Base-by-base conservation (phyloP, 306 rosid genomes). In the Cucurbita ficifolia region DNA sequence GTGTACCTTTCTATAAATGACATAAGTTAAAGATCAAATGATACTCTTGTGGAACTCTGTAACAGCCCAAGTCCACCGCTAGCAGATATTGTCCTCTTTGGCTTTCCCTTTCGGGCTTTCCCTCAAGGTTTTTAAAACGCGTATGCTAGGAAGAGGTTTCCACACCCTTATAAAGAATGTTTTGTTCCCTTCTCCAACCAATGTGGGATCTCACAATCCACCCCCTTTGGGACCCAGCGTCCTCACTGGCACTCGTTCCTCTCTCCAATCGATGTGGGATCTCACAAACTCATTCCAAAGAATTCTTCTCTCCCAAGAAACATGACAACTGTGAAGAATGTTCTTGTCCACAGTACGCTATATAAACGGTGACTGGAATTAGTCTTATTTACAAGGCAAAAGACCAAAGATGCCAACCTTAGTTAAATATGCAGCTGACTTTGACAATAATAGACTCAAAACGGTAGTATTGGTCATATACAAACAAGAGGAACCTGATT, bases 401-500 rank as follows among this genome's bases (percentile, higher is more conserved):
- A 46, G 55, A 46, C 19, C 33, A 46, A n/a, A 68, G 73, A 68
- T 12, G 56, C 42, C 42, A 45, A 48, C 8, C 48, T 68, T 21
- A 21, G 56, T 68, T 24, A 46, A 43, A 65, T 68, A 46, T 46
- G 56, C 42, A 24, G 42, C 73, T 29, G 21, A 68, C 36, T 46
- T 67, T 13, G 39, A 22, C 43, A 69, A 46, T 21, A 42, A 21
- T 24, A 18, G 1, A 24, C 55, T 48, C 3, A 22, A 46, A 67
- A 13, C 5, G 42, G 24, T 14, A 22, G 43, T 21, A 42, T 10
- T 67, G 54, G 19, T 67, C 51, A 67, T 19, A 67, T 18, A 42
- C 14, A 68, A 64, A 22, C 24, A 45, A 79, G 72, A 38, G 49
- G 65, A 73, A 93, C 98, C 97, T 90, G 97, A 85, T 81, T 78